Evolutionary conservation across 1,284 basidiomycete genomes (phyloP), one percentile per base, ranked within the genome.

Genomic region (Cryptococcus depauperatus): DNA sequence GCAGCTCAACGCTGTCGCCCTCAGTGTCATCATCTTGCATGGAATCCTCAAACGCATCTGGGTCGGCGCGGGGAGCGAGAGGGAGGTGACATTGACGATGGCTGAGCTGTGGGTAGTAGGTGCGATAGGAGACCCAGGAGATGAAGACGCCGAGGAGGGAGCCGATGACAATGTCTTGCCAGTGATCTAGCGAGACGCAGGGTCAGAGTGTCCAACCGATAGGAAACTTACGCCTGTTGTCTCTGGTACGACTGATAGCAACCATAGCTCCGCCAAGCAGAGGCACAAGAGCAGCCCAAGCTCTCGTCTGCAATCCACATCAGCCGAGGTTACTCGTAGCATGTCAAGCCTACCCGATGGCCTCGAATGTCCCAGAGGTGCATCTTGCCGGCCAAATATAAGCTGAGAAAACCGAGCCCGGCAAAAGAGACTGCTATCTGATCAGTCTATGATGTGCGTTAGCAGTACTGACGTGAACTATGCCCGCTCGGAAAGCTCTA

Each of bases 401-500:
- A 84, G 4, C 84, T 76, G 28, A 98, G 74, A 72, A 91, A 97
- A 2, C 86, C 87, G 3, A 97, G 76, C 1, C 93, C 92, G 8
- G 90, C 87, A 62, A 92, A 97, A 0, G 89, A 85, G 42, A 92
- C 86, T 87, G 58, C 5, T 2, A 22, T 7, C 19, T 18, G 25
- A 32, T 38, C 23, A 8, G 38, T 19, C 19, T 22, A 37, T 18
- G 16, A 16, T n/a, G 10, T n/a, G 30, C 30, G 9, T 22, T 21
- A 4, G 2, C 13, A 32, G 19, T 4, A 54, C 61, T 45, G 38
- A 64, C 65, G 46, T 23, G 67, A 69, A 34, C 61, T 63, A 71
- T 97, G 93, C 0, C 93, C 93, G 41, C 85, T 90, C 4, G 88
- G 88, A 70, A 98, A 96, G 62, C 85, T 90, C 57, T 67, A 30